Conservation (phyloP, 2,329 filamentous ascomycete genomes). For the Aspergillus sp. region DNA sequence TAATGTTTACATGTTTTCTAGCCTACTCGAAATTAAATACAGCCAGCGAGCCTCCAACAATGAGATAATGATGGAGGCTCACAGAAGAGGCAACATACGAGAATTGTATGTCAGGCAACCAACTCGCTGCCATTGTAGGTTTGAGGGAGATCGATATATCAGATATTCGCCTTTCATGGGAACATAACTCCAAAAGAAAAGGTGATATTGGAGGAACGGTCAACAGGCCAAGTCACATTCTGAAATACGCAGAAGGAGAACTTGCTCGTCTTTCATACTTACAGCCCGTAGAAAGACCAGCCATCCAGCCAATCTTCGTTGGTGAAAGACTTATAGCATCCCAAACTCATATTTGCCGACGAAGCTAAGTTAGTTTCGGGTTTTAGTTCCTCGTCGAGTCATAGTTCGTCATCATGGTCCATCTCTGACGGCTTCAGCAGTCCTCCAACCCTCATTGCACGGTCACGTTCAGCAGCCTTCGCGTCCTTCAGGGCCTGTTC, state of each 20-base stretch:
- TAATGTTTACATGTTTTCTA: slow-evolving; percentile 2
- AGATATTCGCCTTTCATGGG: background rate
- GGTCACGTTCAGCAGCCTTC: slow-evolving; percentile 84
- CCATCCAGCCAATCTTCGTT: slow-evolving; percentile 53
- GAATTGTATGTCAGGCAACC: background rate
- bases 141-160: background rate
- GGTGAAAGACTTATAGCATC: slow-evolving; percentile 21
- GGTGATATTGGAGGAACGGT: background rate
- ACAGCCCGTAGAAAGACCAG: slow-evolving; percentile 67
- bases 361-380: slow-evolving; percentile 55
- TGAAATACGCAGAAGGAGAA: slow-evolving; percentile 5
- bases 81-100: background rate
- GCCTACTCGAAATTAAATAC: slow-evolving; percentile 4
- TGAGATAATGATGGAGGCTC: background rate
- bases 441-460: slow-evolving; percentile 91
- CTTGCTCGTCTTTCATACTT: slow-evolving; percentile 9
- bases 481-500: slow-evolving; percentile 86
- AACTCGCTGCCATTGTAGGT: background rate
- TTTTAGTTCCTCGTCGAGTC: slow-evolving; percentile 72
- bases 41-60: background rate
- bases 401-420: slow-evolving; percentile 77
- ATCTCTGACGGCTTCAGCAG: slow-evolving; percentile 97
- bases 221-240: slow-evolving; percentile 11
- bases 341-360: slow-evolving; percentile 27
- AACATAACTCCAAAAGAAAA: background rate